phyloP scores from a whole-genome alignment of 2,329 filamentous ascomycete species.

The Endoconidiophora polonica region DNA sequence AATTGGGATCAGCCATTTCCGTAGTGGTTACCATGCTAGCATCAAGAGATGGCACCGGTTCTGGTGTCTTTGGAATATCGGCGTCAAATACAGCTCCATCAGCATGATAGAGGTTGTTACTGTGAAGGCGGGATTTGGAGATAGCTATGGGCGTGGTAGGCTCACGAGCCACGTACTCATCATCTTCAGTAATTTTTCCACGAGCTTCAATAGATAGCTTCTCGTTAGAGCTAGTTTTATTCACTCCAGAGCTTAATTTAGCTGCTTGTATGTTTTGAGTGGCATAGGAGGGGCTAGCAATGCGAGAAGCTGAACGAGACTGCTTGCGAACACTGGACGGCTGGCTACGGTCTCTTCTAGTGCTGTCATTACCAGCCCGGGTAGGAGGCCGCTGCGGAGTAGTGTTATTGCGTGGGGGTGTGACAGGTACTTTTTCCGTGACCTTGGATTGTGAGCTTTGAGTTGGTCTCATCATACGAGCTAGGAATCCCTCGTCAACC shows the following conservation, averaged over 20 bases:
- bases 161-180: too few species aligned
- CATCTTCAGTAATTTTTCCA: too few species aligned
- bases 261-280: not conserved
- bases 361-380: slow-evolving; percentile 6
- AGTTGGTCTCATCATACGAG: slow-evolving; percentile 69
- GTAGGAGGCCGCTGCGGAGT: slow-evolving; percentile 10
- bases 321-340: slow-evolving; percentile 4
- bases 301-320: slow-evolving; percentile 5
- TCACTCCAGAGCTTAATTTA: too few species aligned
- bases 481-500: slow-evolving; percentile 55
- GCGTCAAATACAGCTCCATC: slow-evolving; percentile 4
- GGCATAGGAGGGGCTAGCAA: slow-evolving; percentile 6
- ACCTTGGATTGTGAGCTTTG: slow-evolving; percentile 51
- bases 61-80: slow-evolving; percentile 9
- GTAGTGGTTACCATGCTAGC: slow-evolving; percentile 8
- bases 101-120: not conserved
- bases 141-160: too few species aligned
- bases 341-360: slow-evolving; percentile 5
- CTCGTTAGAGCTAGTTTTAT: too few species aligned
- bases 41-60: slow-evolving; percentile 10
- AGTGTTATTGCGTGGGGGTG: slow-evolving; percentile 29
- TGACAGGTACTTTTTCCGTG: slow-evolving; percentile 39
- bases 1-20: slow-evolving; percentile 1
- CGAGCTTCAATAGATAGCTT: too few species aligned
- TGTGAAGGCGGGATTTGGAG: too few species aligned